Evolutionary conservation across 768 basidiomycete species (phyloP), one percentile per base, ranked within the genome.

Genomic region (Mycena olivaceomarginata): DNA sequence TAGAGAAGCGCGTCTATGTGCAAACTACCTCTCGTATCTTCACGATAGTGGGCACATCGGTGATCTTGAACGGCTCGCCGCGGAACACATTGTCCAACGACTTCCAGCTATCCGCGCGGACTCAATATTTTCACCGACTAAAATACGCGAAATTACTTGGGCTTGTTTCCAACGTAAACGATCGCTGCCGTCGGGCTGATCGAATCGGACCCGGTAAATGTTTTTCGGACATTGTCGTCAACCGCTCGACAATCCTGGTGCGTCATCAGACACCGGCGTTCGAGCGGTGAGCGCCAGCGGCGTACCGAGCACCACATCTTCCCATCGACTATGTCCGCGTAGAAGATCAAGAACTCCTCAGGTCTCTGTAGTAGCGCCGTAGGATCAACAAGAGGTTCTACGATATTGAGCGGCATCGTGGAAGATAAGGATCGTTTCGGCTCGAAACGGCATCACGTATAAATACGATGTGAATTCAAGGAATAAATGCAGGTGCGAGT

Each of bases 221-320:
- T 89, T 11, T 89, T 81, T 72, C 88, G 83, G 40, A 96, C 87
- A 53, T 91, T 75, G 2, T 85, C 81, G 72, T 96, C 93, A 40
- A 96, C 92, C 46, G 82, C 90, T 41, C 86, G 85, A 82, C 95
- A 96, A 81, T 96, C 95, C 95, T 92, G 72, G 43, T 45, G 45
- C 12, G 39, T 20, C 53, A 70, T 76, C 37, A 67, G 66, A 66
- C 57, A 45, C 69, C 11, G 8, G 22, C 2, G 12, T 37, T 25
- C 25, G 25, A 25, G 46, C 74, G 39, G n/a, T 22, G 70, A 9
- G 45, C 10, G 15, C 15, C 8, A 20, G 67, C 8, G 53, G 88
- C 89, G 63, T 79, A 95, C 95, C 37, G 93, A 90, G 82, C 95
- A 96, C 95, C 95, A 96, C 82, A 93, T 84, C 70, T 86, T 82